These are phyloP conservation scores for Mucor irregularis DNA, from an alignment of 371 early-diverging fungal species.

Conservation along the genomic window DNA sequence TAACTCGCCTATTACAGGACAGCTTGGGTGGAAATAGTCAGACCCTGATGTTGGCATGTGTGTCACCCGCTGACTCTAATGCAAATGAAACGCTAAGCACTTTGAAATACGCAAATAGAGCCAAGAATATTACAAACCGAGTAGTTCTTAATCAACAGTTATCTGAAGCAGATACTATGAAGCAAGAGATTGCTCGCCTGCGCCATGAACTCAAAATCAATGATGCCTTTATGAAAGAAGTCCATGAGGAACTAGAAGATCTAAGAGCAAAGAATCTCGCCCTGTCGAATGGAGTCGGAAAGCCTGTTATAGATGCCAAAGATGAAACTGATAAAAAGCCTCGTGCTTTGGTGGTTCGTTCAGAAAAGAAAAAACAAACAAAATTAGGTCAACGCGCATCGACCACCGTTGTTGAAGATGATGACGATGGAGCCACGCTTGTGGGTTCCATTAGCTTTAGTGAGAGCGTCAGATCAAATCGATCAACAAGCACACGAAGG, in stretches of 20 bases:
- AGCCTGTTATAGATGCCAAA: too few species aligned
- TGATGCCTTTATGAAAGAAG: conserved; percentile 27
- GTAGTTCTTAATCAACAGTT: conserved; percentile 46
- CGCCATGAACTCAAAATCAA: conserved; percentile 11
- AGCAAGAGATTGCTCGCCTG: conserved; percentile 16
- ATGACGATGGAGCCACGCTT: conserved; percentile 12
- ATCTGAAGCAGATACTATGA: conserved; percentile 7
- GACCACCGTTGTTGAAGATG: not conserved
- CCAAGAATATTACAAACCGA: conserved; percentile 81
- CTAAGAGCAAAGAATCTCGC: conserved; percentile 6
- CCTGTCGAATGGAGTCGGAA: not conserved
- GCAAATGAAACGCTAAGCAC: conserved; percentile 87
- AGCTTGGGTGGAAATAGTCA: conserved; percentile 81
- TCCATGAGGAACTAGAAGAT: conserved; percentile 20
- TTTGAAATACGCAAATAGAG: conserved; percentile 84
- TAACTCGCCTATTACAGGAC: conserved; percentile 43
- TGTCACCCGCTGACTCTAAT: conserved; percentile 70
- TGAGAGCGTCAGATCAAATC: not conserved
- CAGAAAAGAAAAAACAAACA: not conserved
- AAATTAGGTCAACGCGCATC: not conserved
- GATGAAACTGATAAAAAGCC: too few species aligned
- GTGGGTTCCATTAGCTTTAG: conserved; percentile 7
- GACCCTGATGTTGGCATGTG: conserved; percentile 90
- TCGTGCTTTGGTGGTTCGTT: not conserved
- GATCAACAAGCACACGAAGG: conserved; percentile 3